A percentile compares a stretch with the other conserved stretches of the same genome.
Evolutionary conservation across 83 land plant genomes (phyloP).

Genomic region (Thuja plicata): DNA sequence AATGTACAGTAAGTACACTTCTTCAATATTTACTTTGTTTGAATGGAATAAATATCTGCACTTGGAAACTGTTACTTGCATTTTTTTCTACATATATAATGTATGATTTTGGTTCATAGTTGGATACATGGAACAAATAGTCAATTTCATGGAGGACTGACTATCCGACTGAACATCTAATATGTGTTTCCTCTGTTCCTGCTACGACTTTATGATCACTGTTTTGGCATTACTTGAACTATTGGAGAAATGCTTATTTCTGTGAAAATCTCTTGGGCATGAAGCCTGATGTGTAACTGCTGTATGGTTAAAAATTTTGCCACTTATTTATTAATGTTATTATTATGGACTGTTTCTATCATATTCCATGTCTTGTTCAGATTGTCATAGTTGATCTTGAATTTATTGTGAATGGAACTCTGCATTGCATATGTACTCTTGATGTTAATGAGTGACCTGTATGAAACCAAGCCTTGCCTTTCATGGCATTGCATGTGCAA

Average conservation of each 20-base stretch:
- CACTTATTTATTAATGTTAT: neutral
- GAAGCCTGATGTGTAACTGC: neutral
- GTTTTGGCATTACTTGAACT: neutral
- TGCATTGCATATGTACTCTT: neutral
- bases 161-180: neutral
- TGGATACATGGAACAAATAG: neutral
- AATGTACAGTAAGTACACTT: constrained; percentile 59
- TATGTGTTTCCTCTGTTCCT: neutral
- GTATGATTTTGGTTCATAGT: neutral
- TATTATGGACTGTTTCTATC: neutral
- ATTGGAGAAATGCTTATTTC: neutral
- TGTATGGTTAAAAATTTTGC: neutral
- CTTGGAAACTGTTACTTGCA: neutral
- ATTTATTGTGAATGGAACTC: neutral
- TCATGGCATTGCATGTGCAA: neutral
- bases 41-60: neutral
- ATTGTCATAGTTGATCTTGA: neutral
- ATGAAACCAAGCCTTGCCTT: neutral
- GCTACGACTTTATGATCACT: neutral
- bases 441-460: neutral
- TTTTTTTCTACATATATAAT: neutral
- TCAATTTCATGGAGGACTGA: neutral
- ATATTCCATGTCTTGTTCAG: neutral
- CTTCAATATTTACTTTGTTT: neutral
- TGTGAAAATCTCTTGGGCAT: neutral